Evolutionary conservation across 1,284 basidiomycete genomes (phyloP), one percentile per base, ranked within the genome.

Genomic region (Singerocomus inundabilis): DNA sequence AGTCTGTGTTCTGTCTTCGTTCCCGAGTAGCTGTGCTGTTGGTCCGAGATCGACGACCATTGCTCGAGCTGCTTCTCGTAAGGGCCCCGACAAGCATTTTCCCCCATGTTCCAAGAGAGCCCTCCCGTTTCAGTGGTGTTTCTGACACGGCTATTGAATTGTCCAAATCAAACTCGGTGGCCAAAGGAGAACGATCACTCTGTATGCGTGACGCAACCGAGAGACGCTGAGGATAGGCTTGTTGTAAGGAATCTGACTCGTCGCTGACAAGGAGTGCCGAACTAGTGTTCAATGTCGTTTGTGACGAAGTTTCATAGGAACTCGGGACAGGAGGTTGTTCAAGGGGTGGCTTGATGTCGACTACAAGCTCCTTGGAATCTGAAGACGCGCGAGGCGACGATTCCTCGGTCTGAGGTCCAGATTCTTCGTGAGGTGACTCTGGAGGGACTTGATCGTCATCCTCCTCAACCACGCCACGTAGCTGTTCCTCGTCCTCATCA

Each of bases 1-100:
- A 86, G 58, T 87, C 84, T 3, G 81, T 83, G 53, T 84, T 75
- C 62, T 83, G 81, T 35, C 80, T 76, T 55, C 78, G 71, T 45
- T 86, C 82, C 38, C 85, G 79, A 36, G 78, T 77, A 39, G 76
- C 77, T 49, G 88, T 77, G 60, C 86, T 89, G 60, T 89, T 89
- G 35, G 85, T 82, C 32, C 88, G 80, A 45, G 88, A 90, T 40
- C 88, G 80, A 54, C 87, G 78, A 7, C 88, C 88, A 47, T 69
- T 75, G 48, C 73, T 78, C 39, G 86, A 86, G 18, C 74, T 77
- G 35, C 80, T 80, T 51, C 85, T 75, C 26, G 77, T 76, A 25
- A 70, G 60, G 0, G 58, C 62, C 2, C 59, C 55, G 9, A 67
- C 57, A 10, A 68, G 39, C 41, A 64, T 39, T 50, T 81, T 86